phyloP scores from a whole-genome alignment of 106 monocot genomes.

The Dioscorea zingiberensis region DNA sequence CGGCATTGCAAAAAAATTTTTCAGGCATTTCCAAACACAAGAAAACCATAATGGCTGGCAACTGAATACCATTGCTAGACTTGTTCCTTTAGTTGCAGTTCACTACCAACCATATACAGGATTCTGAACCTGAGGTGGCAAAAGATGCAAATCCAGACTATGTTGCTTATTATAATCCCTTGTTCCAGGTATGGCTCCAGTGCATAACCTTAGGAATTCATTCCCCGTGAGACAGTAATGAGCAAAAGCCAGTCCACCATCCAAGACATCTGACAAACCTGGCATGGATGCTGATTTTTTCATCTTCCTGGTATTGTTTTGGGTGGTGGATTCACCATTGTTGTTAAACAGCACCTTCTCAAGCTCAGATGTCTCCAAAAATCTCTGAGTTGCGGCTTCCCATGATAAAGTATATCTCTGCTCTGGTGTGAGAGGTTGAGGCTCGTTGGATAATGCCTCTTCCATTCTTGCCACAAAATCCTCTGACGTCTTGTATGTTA shows the following conservation, averaged over 20 bases:
- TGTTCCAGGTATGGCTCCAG: constrained; percentile 81
- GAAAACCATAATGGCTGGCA: too few relatives aligned
- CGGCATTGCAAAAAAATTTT: too few relatives aligned
- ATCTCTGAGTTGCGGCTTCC: constrained; percentile 95
- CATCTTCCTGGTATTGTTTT: background rate
- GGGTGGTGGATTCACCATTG: constrained; percentile 1
- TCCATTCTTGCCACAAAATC: constrained; percentile 77
- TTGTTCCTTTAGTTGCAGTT: too few relatives aligned
- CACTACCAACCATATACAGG: constrained; percentile 70
- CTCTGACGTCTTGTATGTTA: constrained; percentile 82
- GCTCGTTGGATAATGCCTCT: constrained; percentile 68
- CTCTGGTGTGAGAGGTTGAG: constrained; percentile 76
- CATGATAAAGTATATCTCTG: constrained; percentile 84
- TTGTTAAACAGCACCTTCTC: constrained; percentile 44
- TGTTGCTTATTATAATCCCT: constrained; percentile 77
- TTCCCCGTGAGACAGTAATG: constrained; percentile 89
- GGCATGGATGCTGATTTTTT: constrained; percentile 63
- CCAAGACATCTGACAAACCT: constrained; percentile 44
- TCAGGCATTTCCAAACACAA: too few relatives aligned
- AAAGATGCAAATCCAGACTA: constrained; percentile 61
- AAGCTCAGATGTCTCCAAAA: constrained; percentile 82
- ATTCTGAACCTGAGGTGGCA: constrained; percentile 72
- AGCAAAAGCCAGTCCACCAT: constrained; percentile 85
- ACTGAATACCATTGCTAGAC: too few relatives aligned
- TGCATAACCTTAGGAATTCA: constrained; percentile 68